Percentiles rank a stretch among this genome's conserved stretches.
Conservation (phyloP, 192 early-diverging fungal genomes). For the Paraglomus brasilianum region DNA sequence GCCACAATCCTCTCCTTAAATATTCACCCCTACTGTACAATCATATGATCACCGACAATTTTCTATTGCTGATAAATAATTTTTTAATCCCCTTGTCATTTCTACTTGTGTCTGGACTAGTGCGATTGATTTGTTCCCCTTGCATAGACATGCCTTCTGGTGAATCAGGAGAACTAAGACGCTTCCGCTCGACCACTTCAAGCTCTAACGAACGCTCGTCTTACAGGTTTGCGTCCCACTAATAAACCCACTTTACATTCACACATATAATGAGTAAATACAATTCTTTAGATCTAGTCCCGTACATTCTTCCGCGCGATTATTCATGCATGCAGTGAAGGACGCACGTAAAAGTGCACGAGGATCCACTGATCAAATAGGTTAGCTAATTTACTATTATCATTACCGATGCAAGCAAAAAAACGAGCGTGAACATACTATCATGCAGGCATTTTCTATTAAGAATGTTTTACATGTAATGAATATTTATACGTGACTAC, state of each 20-base stretch:
- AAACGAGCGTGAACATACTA: background rate
- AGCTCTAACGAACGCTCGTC: constrained; percentile 11
- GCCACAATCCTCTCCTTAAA: too few species aligned
- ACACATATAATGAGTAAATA: background rate
- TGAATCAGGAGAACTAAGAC: constrained; percentile 15
- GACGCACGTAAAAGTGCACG: constrained; percentile 25
- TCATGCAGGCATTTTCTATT: too few species aligned
- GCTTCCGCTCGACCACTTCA: constrained; percentile 21
- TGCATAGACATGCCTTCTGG: constrained; percentile 6
- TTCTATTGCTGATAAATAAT: too few species aligned
- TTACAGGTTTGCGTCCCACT: constrained; percentile 13
- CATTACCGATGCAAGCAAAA: background rate
- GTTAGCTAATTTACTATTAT: background rate
- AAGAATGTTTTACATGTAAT: too few species aligned
- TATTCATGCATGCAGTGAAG: constrained; percentile 30
- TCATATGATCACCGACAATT: too few species aligned
- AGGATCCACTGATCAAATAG: background rate
- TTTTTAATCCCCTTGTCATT: too few species aligned
- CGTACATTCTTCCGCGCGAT: background rate
- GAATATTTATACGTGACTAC: too few species aligned
- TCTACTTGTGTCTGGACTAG: too few species aligned
- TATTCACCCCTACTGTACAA: too few species aligned
- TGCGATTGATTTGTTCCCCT: background rate
- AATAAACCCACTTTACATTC: background rate
- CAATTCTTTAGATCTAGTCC: background rate